Conservation (phyloP, 2,329 filamentous ascomycete species). For the Tolypocladium tropicale region DNA sequence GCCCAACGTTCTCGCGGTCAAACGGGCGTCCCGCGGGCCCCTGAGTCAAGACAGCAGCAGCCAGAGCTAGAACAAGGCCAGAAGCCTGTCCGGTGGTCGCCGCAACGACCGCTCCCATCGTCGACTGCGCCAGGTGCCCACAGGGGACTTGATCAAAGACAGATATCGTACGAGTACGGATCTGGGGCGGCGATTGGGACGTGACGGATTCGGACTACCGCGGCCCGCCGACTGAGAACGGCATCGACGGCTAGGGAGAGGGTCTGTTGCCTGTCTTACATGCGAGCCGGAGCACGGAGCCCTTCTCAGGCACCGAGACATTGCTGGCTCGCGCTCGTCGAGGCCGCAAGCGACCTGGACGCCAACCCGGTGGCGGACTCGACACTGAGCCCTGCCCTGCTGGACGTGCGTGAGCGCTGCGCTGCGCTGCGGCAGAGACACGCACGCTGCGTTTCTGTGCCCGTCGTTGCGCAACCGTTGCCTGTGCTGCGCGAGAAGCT, state of each 20-base stretch:
- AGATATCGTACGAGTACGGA: too few relatives aligned
- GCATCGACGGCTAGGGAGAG: neutral
- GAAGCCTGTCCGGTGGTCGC: neutral
- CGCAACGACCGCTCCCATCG: neutral
- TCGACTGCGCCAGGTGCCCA: neutral
- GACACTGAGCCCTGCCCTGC: neutral
- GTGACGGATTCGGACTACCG: neutral
- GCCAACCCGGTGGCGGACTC: neutral
- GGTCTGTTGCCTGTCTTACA: neutral
- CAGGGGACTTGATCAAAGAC: neutral
- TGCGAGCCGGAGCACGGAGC: neutral
- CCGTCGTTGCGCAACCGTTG: neutral
- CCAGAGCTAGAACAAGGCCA: neutral
- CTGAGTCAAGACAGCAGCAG: neutral
- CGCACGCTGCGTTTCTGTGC: neutral
- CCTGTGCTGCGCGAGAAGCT: neutral
- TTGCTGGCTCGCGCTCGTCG: neutral
- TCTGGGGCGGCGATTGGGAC: neutral
- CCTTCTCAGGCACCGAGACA: neutral
- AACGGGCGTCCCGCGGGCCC: neutral
- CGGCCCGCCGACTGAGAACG: neutral
- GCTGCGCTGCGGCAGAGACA: neutral
- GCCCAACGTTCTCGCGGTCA: neutral
- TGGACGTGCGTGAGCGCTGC: neutral
- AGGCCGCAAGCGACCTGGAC: neutral